A percentile compares a stretch with the other conserved stretches of the same genome.
phyloP scores from a whole-genome alignment of 2,329 filamentous ascomycete genomes.

The Tolypocladium pustulatum region DNA sequence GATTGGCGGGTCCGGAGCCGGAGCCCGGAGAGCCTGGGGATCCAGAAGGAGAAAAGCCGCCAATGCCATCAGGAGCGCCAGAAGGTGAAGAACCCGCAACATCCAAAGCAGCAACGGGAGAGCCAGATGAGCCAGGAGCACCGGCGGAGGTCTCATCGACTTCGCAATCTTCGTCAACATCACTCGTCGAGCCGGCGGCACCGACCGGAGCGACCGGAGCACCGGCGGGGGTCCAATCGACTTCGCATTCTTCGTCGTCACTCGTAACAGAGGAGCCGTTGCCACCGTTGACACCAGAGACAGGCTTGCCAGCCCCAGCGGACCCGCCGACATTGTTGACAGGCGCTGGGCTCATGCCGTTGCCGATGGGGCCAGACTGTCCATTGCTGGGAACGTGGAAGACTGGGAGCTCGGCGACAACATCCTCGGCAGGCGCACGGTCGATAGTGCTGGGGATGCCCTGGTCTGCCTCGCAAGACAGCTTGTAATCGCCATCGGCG shows the following conservation, averaged over 20 bases:
- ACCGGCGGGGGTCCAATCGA: not conserved
- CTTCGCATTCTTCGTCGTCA: not conserved
- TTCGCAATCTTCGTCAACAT: too few relatives aligned
- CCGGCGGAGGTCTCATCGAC: too few relatives aligned
- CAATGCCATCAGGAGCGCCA: too few relatives aligned
- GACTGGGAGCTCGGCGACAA: not conserved
- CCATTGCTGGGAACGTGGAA: not conserved
- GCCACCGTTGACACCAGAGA: not conserved
- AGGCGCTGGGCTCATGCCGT: not conserved
- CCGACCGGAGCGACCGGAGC: too few relatives aligned
- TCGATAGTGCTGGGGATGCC: not conserved
- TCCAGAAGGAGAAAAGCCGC: not conserved
- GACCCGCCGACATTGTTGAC: not conserved
- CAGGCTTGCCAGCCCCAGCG: not conserved
- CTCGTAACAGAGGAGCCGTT: not conserved
- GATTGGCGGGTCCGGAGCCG: not conserved
- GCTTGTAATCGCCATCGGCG: not conserved
- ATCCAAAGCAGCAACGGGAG: not conserved
- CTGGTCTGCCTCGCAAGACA: not conserved
- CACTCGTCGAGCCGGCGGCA: too few relatives aligned
- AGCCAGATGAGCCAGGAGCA: not conserved
- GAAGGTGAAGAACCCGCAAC: not conserved
- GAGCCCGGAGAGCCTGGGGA: not conserved
- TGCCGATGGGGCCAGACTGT: not conserved
- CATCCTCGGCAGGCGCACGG: not conserved